Conservation (phyloP, 139 green algal genomes). For the Chlorella sp. region DNA sequence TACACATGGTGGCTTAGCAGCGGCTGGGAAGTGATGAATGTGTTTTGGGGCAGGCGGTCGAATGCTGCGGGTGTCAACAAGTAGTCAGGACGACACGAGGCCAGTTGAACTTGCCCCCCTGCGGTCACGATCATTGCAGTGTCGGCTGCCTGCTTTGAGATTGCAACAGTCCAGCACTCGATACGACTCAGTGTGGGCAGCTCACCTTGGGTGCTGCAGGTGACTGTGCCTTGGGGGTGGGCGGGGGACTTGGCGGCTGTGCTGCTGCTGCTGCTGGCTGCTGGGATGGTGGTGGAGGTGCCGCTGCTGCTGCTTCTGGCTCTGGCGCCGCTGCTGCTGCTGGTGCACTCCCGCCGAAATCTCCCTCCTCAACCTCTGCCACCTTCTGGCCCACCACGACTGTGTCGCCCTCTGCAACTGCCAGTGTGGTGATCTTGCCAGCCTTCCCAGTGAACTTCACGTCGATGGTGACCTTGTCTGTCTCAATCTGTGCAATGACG, state of each 20-base stretch:
- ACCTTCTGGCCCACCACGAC: slow-evolving; percentile 85
- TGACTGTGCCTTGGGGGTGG: slow-evolving; percentile 11
- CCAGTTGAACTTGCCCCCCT: no score
- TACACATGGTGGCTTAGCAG: no score
- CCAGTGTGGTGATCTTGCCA: slow-evolving; percentile 45
- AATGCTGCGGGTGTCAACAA: no score
- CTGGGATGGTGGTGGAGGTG: slow-evolving; percentile 7
- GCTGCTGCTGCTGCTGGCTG: not conserved
- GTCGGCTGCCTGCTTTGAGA: no score
- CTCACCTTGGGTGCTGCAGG: no score
- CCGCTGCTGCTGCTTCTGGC: slow-evolving; percentile 9
- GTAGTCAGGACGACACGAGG: no score
- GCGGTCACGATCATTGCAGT: no score
- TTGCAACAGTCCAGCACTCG: no score
- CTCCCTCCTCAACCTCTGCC: slow-evolving; percentile 57
- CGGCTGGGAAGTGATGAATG: no score
- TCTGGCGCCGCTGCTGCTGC: slow-evolving; percentile 7
- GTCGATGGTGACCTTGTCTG: slow-evolving; percentile 93
- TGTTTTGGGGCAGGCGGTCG: no score
- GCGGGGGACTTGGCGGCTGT: slow-evolving; percentile 9
- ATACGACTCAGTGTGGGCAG: no score
- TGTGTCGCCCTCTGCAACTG: slow-evolving; percentile 61
- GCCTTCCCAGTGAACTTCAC: slow-evolving; percentile 67
- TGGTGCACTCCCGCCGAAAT: slow-evolving; percentile 17
- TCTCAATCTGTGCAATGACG: slow-evolving; percentile 96